These are phyloP conservation scores for Papilionanthe hybrid DNA, from an alignment of 116 monocot genomes.

Conservation along the genomic window DNA sequence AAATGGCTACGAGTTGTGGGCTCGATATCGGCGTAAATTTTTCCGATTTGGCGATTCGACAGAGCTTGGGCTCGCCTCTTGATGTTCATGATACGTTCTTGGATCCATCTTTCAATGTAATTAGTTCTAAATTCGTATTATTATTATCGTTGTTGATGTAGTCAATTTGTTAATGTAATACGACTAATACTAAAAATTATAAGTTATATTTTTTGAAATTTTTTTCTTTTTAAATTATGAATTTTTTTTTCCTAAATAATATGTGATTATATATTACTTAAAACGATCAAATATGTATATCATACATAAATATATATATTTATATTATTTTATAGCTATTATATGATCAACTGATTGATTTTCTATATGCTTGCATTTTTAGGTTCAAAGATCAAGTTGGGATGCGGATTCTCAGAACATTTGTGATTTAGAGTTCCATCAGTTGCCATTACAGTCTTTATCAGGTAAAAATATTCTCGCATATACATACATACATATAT, in stretches of 20 bases:
- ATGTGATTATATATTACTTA: no score
- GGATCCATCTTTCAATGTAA: slow-evolving; percentile 43
- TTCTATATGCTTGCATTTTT: background rate
- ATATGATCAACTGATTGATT: no score
- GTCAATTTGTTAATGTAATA: no score
- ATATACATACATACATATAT: background rate
- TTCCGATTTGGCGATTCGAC: slow-evolving; percentile 3
- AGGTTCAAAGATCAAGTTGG: slow-evolving; percentile 1
- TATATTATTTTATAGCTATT: no score
- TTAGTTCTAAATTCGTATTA: background rate
- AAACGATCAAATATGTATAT: no score
- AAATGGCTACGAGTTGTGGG: slow-evolving; percentile 9
- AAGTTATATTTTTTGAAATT: no score
- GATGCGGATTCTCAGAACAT: background rate
- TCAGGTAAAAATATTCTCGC: background rate
- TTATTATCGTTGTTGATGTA: no score
- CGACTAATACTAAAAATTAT: no score
- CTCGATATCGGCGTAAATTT: slow-evolving; percentile 22
- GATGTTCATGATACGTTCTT: slow-evolving; percentile 9
- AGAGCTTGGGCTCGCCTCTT: slow-evolving; percentile 8
- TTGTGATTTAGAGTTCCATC: background rate
- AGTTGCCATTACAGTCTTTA: no score
- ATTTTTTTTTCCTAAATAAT: no score
- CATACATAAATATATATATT: no score
- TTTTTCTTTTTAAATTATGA: no score